Evolutionary conservation across 495 filamentous ascomycete species (phyloP), one percentile per base, ranked within the genome.

Genomic region (Xylaria venustula): DNA sequence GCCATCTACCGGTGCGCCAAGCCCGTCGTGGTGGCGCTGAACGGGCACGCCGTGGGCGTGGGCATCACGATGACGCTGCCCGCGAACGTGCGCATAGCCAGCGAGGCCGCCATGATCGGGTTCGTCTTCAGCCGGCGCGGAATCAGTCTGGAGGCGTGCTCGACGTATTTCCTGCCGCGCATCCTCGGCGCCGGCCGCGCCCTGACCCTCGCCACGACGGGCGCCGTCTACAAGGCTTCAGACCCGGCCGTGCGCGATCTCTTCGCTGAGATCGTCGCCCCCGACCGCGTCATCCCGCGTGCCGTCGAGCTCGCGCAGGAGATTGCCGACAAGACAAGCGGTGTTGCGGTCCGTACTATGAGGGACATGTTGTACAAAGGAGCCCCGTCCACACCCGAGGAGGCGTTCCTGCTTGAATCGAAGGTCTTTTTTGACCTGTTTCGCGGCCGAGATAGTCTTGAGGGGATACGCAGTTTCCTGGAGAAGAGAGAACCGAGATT

Each of bases 51-150:
- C 20, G 87, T 88, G 8, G 87, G 86, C 8, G 79, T 88, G 7
- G 86, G 87, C 5, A 87, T 88, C 68, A 89, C 86, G 11, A 87
- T 88, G 85, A 83, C 82, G 14, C 79, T 89, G 11, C 85, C 86
- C 1, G 80, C 81, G 58, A 78, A 75, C 37, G 83, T 89, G 50
- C 75, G 86, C 53, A 73, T 89, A 51, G 83, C 78, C 25, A 81
- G 78, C 59, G 64, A 72, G 49, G 71, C 71, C 30, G 83, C 84
- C 7, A 86, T 79, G 77, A 82, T 85, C 62, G 86, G 86, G 60
- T 87, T 89, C 65, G 84, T 88, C 28, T 89, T 88, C 69, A 79
- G 77, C 48, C 77, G 85, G 20, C 76, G 85, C 15, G 87, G 85
- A 1, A 76, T 88, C 53, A 75, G 80, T 37, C 83, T 84, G 79